Conservation (phyloP, 2,329 filamentous ascomycete genomes). For the Phialophora expanda region DNA sequence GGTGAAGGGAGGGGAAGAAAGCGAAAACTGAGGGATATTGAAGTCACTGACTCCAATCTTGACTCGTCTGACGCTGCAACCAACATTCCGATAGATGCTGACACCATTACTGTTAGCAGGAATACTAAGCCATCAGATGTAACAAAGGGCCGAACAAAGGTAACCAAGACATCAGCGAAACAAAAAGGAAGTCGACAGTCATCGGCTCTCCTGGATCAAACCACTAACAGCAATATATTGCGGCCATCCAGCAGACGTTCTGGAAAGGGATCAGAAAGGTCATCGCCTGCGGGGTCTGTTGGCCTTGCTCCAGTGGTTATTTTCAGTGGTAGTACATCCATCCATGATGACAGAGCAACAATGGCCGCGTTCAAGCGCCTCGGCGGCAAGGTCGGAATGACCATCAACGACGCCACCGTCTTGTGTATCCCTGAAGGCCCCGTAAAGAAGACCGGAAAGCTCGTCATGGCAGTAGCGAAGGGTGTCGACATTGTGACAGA, state of each 20-base stretch:
- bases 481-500: slow-evolving; percentile 55
- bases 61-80: neutral
- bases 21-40: slow-evolving; percentile 13
- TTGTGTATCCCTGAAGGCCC: slow-evolving; percentile 47
- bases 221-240: neutral
- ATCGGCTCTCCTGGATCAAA: neutral
- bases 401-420: slow-evolving; percentile 34
- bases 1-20: slow-evolving; percentile 10
- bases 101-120: neutral
- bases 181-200: neutral
- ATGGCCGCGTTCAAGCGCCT: slow-evolving; percentile 25
- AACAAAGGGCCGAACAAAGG: neutral
- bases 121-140: neutral
- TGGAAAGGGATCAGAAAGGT: neutral
- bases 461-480: slow-evolving; percentile 51
- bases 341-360: slow-evolving; percentile 22
- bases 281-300: neutral
- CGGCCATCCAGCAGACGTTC: neutral
- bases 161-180: neutral
- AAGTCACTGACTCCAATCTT: neutral
- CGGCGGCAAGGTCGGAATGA: slow-evolving; percentile 22
- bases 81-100: neutral
- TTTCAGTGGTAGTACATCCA: slow-evolving; percentile 25
- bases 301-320: slow-evolving; percentile 11
- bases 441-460: slow-evolving; percentile 52